Evolutionary conservation across 129 eudicot species (phyloP).

Genomic region (sunflower (Helianthus annuus)): DNA sequence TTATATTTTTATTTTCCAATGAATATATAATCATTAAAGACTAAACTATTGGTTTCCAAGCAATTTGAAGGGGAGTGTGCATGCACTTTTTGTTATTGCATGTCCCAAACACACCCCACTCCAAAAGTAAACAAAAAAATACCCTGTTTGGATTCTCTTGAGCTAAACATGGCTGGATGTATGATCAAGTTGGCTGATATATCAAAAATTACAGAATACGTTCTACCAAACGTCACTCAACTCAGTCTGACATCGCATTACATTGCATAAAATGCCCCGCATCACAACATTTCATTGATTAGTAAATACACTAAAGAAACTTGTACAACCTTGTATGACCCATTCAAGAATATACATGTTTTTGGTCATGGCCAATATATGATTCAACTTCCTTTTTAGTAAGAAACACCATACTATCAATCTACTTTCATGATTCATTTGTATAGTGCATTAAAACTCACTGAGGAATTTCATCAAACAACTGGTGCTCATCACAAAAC

Average conservation of each 20-base stretch:
- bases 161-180: conserved; percentile 6
- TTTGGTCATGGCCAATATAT: conserved; percentile 14
- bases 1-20: neutral
- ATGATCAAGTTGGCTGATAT: conserved; percentile 7
- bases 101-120: conserved; percentile 10
- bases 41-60: neutral
- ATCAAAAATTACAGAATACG: neutral
- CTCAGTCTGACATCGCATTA: neutral
- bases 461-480: conserved; percentile 17
- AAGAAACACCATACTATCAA: neutral
- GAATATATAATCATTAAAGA: neutral
- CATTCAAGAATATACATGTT: conserved; percentile 14
- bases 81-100: neutral
- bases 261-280: neutral
- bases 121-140: neutral
- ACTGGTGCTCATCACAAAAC: conserved; percentile 8
- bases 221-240: conserved; percentile 3
- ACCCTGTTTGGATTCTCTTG: conserved; percentile 15
- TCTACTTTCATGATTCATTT: neutral
- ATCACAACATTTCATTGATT: neutral
- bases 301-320: neutral
- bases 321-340: neutral
- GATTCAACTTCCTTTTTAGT: neutral
- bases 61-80: conserved; percentile 5
- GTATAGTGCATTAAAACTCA: neutral